Conservation (phyloP, 768 basidiomycete species). For the Serendipita sp. region DNA sequence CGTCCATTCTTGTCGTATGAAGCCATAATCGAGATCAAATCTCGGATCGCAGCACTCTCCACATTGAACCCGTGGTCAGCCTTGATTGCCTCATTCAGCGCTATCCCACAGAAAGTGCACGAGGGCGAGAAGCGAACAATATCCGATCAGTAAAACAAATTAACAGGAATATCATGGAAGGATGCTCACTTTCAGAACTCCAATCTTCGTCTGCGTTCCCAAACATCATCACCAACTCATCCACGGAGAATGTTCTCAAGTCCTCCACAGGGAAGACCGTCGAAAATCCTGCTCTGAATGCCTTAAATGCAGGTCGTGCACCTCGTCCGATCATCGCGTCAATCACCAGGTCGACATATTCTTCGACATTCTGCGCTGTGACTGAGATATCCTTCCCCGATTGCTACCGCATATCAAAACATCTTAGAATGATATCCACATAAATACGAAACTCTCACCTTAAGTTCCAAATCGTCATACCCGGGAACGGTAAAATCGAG, state of each 20-base stretch:
- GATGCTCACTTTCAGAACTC: slow-evolving; percentile 64
- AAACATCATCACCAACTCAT: slow-evolving; percentile 90
- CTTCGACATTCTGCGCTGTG: slow-evolving; percentile 72
- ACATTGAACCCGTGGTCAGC: slow-evolving; percentile 97
- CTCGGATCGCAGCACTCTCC: slow-evolving; percentile 79
- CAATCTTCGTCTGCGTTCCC: slow-evolving; percentile 98
- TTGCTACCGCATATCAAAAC: slow-evolving; percentile 29
- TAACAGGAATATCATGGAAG: background rate
- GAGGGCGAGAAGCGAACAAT: background rate
- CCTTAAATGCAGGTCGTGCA: slow-evolving; percentile 59
- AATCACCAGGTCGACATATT: slow-evolving; percentile 76
- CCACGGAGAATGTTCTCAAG: slow-evolving; percentile 78
- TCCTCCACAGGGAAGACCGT: slow-evolving; percentile 91
- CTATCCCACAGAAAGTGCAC: slow-evolving; percentile 25
- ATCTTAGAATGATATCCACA: background rate
- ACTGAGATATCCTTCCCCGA: slow-evolving; percentile 67
- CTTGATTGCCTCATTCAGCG: slow-evolving; percentile 76
- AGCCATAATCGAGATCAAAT: slow-evolving; percentile 75
- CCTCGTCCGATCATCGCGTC: slow-evolving; percentile 80
- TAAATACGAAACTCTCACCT: slow-evolving; percentile 30
- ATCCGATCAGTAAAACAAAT: background rate
- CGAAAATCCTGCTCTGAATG: slow-evolving; percentile 88
- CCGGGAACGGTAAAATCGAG: slow-evolving; percentile 96
- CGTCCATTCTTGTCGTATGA: slow-evolving; percentile 56
- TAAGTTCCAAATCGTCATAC: slow-evolving; percentile 71